Conservation (phyloP, 495 filamentous ascomycete species). For the Tuber brumale region DNA sequence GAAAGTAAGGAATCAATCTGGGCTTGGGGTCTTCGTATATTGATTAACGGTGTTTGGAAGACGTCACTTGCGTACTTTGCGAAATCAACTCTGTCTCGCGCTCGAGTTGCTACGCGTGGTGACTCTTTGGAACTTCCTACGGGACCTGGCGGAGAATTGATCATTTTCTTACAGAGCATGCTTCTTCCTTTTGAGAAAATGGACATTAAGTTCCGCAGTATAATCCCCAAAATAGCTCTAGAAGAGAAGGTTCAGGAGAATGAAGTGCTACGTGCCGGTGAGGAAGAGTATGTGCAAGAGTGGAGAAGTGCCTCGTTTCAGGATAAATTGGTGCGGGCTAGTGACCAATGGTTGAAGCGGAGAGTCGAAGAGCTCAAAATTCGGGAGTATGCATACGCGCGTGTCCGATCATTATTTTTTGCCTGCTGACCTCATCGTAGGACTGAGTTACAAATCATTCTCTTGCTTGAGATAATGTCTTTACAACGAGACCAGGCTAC, state of each 20-base stretch:
- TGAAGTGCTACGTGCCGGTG: conserved; percentile 42
- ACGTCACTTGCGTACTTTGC: conserved; percentile 93
- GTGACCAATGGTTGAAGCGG: conserved; percentile 32
- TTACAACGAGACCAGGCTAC: conserved; percentile 50
- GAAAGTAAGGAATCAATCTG: conserved; percentile 50
- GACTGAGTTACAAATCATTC: conserved; percentile 82
- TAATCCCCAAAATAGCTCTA: conserved; percentile 60
- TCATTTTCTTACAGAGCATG: conserved; percentile 62
- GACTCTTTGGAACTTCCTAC: conserved; percentile 47
- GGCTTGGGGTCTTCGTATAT: background rate
- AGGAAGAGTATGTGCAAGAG: conserved; percentile 63
- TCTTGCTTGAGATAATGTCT: conserved; percentile 81
- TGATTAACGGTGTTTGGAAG: conserved; percentile 45
- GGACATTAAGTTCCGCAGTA: conserved; percentile 81
- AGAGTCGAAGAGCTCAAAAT: conserved; percentile 42
- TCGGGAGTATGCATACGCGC: conserved; percentile 40
- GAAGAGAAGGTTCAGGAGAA: conserved; percentile 54
- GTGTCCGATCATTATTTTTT: background rate
- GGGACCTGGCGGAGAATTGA: conserved; percentile 47
- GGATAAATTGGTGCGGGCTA: conserved; percentile 33
- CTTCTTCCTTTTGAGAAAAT: conserved; percentile 66
- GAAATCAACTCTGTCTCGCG: conserved; percentile 88
- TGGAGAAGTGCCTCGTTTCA: conserved; percentile 62
- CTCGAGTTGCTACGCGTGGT: conserved; percentile 66
- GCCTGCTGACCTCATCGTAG: conserved; percentile 41